These are phyloP conservation scores for Cyclospora cayetanensis DNA, from an alignment of 169 alveolate genomes.

Conservation along the genomic window DNA sequence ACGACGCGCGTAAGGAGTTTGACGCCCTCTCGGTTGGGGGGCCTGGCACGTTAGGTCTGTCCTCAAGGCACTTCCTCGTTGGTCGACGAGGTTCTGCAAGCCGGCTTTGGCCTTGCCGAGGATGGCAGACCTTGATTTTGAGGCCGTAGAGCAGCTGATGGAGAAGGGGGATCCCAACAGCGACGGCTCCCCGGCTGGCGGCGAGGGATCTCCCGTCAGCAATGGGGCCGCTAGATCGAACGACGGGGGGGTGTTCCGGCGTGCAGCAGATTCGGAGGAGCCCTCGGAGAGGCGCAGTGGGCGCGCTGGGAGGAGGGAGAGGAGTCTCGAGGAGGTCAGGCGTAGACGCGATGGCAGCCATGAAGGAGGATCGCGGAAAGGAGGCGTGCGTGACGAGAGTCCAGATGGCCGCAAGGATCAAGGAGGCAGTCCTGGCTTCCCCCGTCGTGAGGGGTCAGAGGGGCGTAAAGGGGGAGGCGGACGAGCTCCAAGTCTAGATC, in stretches of 20 bases:
- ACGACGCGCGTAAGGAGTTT: too few species aligned
- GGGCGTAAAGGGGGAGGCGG: slow-evolving; percentile 51
- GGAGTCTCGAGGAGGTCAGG: slow-evolving; percentile 18
- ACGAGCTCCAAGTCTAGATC: background rate
- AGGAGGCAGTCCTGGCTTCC: background rate
- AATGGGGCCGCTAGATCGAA: slow-evolving; percentile 44
- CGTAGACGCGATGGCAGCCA: slow-evolving; percentile 21
- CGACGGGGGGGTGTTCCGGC: background rate
- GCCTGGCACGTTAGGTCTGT: too few species aligned
- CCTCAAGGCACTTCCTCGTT: too few species aligned
- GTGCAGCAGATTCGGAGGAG: slow-evolving; percentile 22
- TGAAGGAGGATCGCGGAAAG: slow-evolving; percentile 12
- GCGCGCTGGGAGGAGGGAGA: slow-evolving; percentile 57
- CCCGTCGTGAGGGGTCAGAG: slow-evolving; percentile 1
- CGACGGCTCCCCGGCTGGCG: background rate
- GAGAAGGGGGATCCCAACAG: slow-evolving; percentile 31
- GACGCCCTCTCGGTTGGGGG: too few species aligned
- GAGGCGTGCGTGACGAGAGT: slow-evolving; percentile 46
- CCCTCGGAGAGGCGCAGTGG: slow-evolving; percentile 15
- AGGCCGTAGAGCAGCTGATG: slow-evolving; percentile 38
- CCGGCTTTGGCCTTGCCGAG: too few species aligned
- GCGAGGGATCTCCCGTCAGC: slow-evolving; percentile 36
- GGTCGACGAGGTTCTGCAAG: too few species aligned
- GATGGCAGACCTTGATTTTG: slow-evolving; percentile 60
- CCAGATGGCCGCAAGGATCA: background rate